Conservation (phyloP, 2,329 filamentous ascomycete species). For the Zymoseptoria tritici region DNA sequence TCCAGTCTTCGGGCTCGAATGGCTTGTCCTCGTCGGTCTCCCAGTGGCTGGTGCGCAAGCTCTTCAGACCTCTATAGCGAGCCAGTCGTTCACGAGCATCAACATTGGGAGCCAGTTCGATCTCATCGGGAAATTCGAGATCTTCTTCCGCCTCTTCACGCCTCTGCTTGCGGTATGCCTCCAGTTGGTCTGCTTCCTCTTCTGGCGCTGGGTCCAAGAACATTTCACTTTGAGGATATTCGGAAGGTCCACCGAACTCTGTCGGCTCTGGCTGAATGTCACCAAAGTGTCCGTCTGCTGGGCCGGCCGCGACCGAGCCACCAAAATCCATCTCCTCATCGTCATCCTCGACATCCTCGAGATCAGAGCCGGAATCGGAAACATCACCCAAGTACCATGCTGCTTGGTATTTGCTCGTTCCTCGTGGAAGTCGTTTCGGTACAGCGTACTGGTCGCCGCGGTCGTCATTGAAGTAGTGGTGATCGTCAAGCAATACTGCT, state of each 20-base stretch:
- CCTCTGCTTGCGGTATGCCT: constrained; percentile 70
- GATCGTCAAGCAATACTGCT: constrained; percentile 88
- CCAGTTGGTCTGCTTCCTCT: constrained; percentile 75
- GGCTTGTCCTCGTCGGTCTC: constrained; percentile 79
- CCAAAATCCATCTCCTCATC: constrained; percentile 49
- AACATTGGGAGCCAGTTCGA: constrained; percentile 84
- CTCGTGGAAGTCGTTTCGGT: constrained; percentile 74
- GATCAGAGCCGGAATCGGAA: constrained; percentile 78
- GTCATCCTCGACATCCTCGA: constrained; percentile 57
- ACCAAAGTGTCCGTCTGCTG: constrained; percentile 66
- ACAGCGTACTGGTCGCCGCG: constrained; percentile 53
- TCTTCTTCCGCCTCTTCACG: constrained; percentile 80
- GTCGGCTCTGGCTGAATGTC: constrained; percentile 46
- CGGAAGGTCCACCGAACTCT: constrained; percentile 63
- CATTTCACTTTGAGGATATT: constrained; percentile 90
- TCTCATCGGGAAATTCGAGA: constrained; percentile 92
- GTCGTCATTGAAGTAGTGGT: constrained; percentile 95
- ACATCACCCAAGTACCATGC: constrained; percentile 85
- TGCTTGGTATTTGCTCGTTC: constrained; percentile 88
- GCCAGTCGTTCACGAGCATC: constrained; percentile 77
- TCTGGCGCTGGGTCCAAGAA: constrained; percentile 74
- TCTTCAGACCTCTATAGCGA: constrained; percentile 87
- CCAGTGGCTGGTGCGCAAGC: constrained; percentile 79
- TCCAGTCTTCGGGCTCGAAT: constrained; percentile 85
- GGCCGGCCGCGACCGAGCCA: constrained; percentile 48